A percentile compares a stretch with the other conserved stretches of the same genome.
These are phyloP conservation scores for Xanthoceras sorbifolium DNA, from an alignment of 345 rosid species.

Conservation along the genomic window DNA sequence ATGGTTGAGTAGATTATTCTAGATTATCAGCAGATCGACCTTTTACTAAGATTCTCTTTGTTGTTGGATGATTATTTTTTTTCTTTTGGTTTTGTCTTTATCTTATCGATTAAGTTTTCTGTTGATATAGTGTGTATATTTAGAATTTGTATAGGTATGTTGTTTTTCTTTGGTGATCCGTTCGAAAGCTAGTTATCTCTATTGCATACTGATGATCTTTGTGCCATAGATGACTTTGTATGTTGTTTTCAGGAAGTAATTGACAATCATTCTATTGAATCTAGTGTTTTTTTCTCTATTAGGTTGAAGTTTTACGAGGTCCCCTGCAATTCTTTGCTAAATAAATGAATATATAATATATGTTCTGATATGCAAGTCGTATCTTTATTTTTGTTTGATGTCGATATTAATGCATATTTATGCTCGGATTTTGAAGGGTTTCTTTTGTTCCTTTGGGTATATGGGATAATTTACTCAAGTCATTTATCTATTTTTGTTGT, in stretches of 20 bases:
- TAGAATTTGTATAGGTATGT: background rate
- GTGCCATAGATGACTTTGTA: background rate
- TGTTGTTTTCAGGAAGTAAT: background rate
- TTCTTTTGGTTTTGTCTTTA: background rate
- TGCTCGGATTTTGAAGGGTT: background rate
- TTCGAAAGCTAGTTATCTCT: background rate
- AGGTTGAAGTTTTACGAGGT: background rate
- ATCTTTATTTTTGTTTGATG: background rate
- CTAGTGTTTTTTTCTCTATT: background rate
- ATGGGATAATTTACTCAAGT: background rate
- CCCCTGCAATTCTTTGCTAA: background rate
- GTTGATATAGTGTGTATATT: background rate
- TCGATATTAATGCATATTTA: background rate
- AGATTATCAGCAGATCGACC: conserved; percentile 21
- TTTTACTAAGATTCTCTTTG: conserved; percentile 16
- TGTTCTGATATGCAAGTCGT: background rate
- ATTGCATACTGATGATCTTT: background rate
- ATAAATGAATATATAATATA: background rate
- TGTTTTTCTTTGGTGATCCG: background rate
- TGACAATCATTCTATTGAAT: background rate
- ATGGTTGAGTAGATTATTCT: background rate
- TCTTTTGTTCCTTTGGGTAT: background rate
- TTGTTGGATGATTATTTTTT: background rate
- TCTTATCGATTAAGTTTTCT: background rate
- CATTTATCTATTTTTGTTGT: too few species aligned